Conservation (phyloP, 169 alveolate species). For the Cryptosporidium sp. region DNA sequence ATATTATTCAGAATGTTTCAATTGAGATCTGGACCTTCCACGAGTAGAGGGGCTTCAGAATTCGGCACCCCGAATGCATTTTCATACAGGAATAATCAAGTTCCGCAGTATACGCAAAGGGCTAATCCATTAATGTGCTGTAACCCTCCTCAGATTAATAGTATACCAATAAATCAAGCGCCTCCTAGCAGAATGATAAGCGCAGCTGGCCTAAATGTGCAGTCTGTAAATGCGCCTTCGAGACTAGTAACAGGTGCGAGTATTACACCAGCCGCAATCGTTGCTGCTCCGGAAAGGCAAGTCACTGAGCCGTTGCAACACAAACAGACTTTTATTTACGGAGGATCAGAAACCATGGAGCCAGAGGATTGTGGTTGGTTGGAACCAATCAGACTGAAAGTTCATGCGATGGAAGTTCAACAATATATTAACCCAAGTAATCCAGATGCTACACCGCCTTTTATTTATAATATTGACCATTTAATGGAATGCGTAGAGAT, state of each 20-base stretch:
- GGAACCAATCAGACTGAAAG: conserved; percentile 66
- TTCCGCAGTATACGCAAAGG: conserved; percentile 41
- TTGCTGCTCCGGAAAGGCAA: conserved; percentile 71
- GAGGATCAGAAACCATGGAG: conserved; percentile 74
- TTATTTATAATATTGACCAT: conserved; percentile 66
- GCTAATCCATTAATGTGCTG: conserved; percentile 73
- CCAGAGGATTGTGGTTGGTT: conserved; percentile 76
- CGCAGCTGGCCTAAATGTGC: conserved; percentile 70
- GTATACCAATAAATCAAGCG: conserved; percentile 32
- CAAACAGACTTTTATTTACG: conserved; percentile 66
- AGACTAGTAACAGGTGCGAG: conserved; percentile 70
- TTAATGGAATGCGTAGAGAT: conserved; percentile 72
- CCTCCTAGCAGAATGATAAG: conserved; percentile 75
- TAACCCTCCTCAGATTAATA: conserved; percentile 43
- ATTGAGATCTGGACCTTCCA: conserved; percentile 69
- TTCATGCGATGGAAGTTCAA: conserved; percentile 74
- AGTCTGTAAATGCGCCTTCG: conserved; percentile 68
- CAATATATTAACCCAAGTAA: conserved; percentile 70
- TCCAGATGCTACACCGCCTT: conserved; percentile 68
- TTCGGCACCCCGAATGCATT: conserved; percentile 18
- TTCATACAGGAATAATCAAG: conserved; percentile 26
- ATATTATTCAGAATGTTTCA: conserved; percentile 41
- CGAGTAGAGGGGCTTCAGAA: conserved; percentile 65
- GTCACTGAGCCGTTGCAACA: conserved; percentile 72
- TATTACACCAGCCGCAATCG: conserved; percentile 65